phyloP scores from a whole-genome alignment of 306 rosid genomes.

The Carpinus viminea region DNA sequence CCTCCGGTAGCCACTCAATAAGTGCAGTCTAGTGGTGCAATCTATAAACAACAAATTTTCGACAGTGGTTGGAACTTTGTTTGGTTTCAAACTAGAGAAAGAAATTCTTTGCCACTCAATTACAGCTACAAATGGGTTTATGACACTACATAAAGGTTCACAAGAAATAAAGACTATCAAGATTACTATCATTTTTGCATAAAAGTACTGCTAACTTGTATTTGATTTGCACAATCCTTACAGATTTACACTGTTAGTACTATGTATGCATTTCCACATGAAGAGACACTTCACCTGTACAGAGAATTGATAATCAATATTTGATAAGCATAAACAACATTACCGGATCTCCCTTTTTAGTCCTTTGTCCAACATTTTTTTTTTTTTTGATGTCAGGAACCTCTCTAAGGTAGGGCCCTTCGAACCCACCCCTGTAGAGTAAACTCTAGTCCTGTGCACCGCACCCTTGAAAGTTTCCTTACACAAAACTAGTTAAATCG shows the following conservation, averaged over 20 bases:
- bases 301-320: conserved; percentile 22
- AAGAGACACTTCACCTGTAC: neutral
- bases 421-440: too few species aligned
- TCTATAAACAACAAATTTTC: neutral
- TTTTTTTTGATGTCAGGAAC: too few species aligned
- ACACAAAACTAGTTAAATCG: too few species aligned
- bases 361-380: conserved; percentile 88
- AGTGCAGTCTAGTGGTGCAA: neutral
- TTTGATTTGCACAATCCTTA: conserved; percentile 1
- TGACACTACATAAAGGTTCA: too few species aligned
- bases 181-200: too few species aligned
- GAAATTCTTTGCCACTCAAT: neutral
- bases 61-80: neutral
- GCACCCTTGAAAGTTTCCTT: too few species aligned
- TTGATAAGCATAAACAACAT: conserved; percentile 23
- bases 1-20: neutral
- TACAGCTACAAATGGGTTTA: too few species aligned
- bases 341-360: conserved; percentile 92
- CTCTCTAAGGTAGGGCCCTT: too few species aligned
- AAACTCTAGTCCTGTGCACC: too few species aligned
- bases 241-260: conserved; percentile 4
- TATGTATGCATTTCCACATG: neutral
- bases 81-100: neutral
- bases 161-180: too few species aligned
- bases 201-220: neutral